A percentile compares a stretch with the other conserved stretches of the same genome.
These are phyloP conservation scores for Salvia rosmarinus DNA, from an alignment of 257 asterid genomes.

Conservation along the genomic window DNA sequence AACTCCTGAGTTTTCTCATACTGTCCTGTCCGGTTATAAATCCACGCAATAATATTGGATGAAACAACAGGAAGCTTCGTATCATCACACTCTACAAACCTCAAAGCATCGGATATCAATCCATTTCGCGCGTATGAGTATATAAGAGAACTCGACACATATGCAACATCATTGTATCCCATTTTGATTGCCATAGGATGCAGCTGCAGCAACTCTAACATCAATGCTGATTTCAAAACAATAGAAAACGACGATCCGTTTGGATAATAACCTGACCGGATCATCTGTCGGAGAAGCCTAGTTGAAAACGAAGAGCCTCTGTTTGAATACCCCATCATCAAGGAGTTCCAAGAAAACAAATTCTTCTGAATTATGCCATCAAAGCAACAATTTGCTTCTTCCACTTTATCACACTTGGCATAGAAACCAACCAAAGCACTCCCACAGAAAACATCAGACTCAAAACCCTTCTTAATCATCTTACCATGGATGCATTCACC, in stretches of 20 bases:
- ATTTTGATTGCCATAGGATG: constrained; percentile 62
- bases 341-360: constrained; percentile 73
- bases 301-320: constrained; percentile 45
- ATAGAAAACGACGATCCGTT: constrained; percentile 64
- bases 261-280: constrained; percentile 54
- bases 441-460: constrained; percentile 54
- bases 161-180: constrained; percentile 61
- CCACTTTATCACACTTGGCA: constrained; percentile 53
- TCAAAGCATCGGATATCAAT: constrained; percentile 55
- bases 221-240: constrained; percentile 54
- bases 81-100: constrained; percentile 37
- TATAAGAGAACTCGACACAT: constrained; percentile 64
- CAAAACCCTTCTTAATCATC: constrained; percentile 56
- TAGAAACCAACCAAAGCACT: constrained; percentile 72
- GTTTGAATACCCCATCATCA: constrained; percentile 72
- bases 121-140: constrained; percentile 66
- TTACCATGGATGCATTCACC: constrained; percentile 70
- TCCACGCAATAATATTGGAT: constrained; percentile 63
- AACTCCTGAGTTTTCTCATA: constrained; percentile 76
- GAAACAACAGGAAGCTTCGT: constrained; percentile 50
- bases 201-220: constrained; percentile 59
- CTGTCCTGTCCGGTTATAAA: constrained; percentile 64
- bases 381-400: constrained; percentile 65
- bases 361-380: constrained; percentile 61
- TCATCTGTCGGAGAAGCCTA: constrained; percentile 59